Conservation (phyloP, 768 basidiomycete genomes). For the Nevesoporus exiguus region DNA sequence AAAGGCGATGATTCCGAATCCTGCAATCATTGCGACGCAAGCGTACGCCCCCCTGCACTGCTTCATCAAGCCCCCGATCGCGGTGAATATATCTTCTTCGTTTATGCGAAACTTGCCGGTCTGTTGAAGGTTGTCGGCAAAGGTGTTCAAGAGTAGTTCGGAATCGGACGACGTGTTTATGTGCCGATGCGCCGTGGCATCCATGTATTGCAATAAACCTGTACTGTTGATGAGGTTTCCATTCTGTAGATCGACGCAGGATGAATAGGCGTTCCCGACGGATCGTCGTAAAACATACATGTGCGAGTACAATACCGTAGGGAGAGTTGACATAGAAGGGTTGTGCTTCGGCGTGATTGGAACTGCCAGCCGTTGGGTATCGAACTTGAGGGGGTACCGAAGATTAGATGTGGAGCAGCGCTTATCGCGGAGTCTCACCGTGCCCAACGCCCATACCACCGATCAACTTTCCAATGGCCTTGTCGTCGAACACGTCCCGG, state of each 20-base stretch:
- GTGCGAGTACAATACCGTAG: constrained; percentile 96
- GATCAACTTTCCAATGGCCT: constrained; percentile 68
- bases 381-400: constrained; percentile 56
- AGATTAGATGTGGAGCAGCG: constrained; percentile 8
- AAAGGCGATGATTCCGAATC: constrained; percentile 97
- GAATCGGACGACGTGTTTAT: constrained; percentile 99
- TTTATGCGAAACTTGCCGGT: constrained; percentile 99
- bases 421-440: constrained; percentile 47
- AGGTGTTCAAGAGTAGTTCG: constrained; percentile 93
- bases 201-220: constrained; percentile 87
- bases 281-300: constrained; percentile 52
- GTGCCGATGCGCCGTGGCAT: constrained; percentile 93
- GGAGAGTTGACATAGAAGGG: constrained; percentile 99
- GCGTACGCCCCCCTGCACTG: constrained; percentile 93
- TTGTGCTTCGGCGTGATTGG: constrained; percentile 95
- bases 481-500: constrained; percentile 88
- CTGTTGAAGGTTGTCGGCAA: constrained; percentile 96
- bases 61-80: constrained; percentile 84
- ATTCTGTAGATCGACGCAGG: constrained; percentile 55
- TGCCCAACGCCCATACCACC: constrained; percentile 99
- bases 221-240: constrained; percentile 95
- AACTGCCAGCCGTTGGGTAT: constrained; percentile 97
- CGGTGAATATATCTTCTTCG: constrained; percentile 97
- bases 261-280: background rate
- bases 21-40: constrained; percentile 98